Evolutionary conservation across 768 basidiomycete genomes (phyloP).

Genomic region (Lenzites betulinus): DNA sequence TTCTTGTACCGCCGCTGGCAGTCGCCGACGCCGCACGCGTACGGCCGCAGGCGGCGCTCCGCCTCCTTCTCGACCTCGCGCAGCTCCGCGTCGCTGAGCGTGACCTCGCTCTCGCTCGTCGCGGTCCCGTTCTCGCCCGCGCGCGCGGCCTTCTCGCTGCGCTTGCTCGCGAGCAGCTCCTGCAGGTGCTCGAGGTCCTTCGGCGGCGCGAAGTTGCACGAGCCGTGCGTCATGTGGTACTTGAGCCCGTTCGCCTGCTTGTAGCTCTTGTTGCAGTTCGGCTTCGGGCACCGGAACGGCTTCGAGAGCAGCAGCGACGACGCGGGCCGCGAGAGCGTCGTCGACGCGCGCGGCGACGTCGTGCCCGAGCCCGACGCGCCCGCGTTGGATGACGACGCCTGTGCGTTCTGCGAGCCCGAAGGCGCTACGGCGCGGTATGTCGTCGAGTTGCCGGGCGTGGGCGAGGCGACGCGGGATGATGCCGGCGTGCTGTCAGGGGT

Average conservation of each 20-base stretch:
- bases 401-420: constrained; percentile 18
- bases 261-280: constrained; percentile 94
- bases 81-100: constrained; percentile 56
- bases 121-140: constrained; percentile 11
- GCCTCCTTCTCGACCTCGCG: constrained; percentile 82
- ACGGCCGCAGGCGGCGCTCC: constrained; percentile 79
- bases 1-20: constrained; percentile 94
- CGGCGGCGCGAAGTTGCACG: constrained; percentile 90
- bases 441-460: constrained; percentile 28
- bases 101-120: constrained; percentile 33
- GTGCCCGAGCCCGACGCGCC: constrained; percentile 23
- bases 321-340: constrained; percentile 51
- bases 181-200: constrained; percentile 81
- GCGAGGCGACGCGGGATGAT: constrained; percentile 45
- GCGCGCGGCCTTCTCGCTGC: constrained; percentile 37
- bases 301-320: constrained; percentile 73
- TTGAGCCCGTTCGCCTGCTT: constrained; percentile 96
- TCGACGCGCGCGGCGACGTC: constrained; percentile 41
- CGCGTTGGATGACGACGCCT: constrained; percentile 30
- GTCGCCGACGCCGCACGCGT: constrained; percentile 87
- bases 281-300: constrained; percentile 92
- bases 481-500: constrained; percentile 52
- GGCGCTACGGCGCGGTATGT: constrained; percentile 26
- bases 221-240: constrained; percentile 92
- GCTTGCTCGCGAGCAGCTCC: constrained; percentile 59